A percentile compares a stretch with the other conserved stretches of the same genome.
Conservation (phyloP, 2,329 filamentous ascomycete species). For the Paraphaeosphaeria sporulosa region DNA sequence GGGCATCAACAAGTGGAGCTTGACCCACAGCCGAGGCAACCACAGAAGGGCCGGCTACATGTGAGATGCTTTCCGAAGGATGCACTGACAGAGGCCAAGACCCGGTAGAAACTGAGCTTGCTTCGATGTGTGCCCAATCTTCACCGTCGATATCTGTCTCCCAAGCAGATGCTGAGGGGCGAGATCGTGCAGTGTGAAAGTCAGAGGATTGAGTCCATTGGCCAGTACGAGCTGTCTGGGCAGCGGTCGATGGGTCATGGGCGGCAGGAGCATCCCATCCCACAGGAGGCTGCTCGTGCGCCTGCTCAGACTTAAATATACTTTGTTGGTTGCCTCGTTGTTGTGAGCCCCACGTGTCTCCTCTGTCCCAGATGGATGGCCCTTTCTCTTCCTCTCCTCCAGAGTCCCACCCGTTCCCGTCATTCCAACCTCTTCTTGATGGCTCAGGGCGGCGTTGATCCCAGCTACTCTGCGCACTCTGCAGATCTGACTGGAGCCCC, state of each 20-base stretch:
- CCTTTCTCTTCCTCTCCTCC: slow-evolving; percentile 15
- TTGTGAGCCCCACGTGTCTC: slow-evolving; percentile 23
- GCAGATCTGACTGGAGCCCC: slow-evolving; percentile 12
- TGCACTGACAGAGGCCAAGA: slow-evolving; percentile 3
- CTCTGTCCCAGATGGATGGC: slow-evolving; percentile 29
- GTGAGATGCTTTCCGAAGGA: slow-evolving; percentile 13
- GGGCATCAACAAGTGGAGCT: neutral
- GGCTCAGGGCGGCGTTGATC: slow-evolving; percentile 7
- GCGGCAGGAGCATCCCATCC: neutral
- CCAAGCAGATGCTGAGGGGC: neutral
- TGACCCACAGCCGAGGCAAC: neutral
- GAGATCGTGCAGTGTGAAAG: neutral
- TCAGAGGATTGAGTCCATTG: neutral
- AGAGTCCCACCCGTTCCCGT: slow-evolving; percentile 20
- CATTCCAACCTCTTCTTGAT: slow-evolving; percentile 22
- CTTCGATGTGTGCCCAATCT: slow-evolving; percentile 13
- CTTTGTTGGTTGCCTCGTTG: neutral
- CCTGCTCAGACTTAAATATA: neutral
- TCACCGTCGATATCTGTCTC: slow-evolving; percentile 3
- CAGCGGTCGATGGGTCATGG: neutral
- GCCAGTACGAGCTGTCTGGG: neutral
- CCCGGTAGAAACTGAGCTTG: slow-evolving; percentile 1
- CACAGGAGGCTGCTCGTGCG: neutral
- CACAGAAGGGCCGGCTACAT: neutral
- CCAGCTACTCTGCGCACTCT: slow-evolving; percentile 25